Conservation (phyloP, 768 basidiomycete genomes). For the Boletus insuetus region DNA sequence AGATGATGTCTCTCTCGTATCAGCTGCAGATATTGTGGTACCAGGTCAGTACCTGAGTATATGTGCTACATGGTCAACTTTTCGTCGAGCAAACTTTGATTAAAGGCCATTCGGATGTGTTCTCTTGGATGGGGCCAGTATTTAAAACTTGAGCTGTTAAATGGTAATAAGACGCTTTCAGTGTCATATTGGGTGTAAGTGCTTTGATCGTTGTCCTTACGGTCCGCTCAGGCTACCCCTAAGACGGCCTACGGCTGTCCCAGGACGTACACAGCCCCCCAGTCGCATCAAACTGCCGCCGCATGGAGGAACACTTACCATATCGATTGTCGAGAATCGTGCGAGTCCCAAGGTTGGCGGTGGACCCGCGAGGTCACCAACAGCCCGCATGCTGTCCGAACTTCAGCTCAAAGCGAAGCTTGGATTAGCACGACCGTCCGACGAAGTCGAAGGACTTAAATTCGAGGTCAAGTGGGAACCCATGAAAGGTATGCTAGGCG, state of each 20-base stretch:
- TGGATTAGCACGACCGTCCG: constrained; percentile 54
- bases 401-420: constrained; percentile 66
- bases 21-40: constrained; percentile 88
- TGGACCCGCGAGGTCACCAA: constrained; percentile 53
- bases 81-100: background rate
- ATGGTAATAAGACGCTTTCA: constrained; percentile 63
- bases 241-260: constrained; percentile 38
- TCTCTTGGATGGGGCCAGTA: constrained; percentile 86
- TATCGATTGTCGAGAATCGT: constrained; percentile 63
- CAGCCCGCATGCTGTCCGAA: constrained; percentile 53
- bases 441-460: constrained; percentile 67
- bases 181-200: constrained; percentile 88
- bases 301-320: constrained; percentile 69
- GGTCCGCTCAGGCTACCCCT: constrained; percentile 1
- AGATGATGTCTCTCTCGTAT: constrained; percentile 90
- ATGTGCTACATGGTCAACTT: background rate
- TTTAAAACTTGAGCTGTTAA: constrained; percentile 66
- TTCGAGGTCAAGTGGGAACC: constrained; percentile 82
- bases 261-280: constrained; percentile 30
- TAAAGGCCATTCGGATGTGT: constrained; percentile 67
- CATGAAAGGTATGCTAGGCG: constrained; percentile 61
- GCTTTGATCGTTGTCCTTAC: constrained; percentile 7
- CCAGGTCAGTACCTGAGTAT: constrained; percentile 43
- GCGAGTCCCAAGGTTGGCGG: constrained; percentile 36
- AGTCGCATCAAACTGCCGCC: constrained; percentile 47